A percentile compares a stretch with the other conserved stretches of the same genome.
phyloP scores from a whole-genome alignment of 192 early-diverging fungal species.

The Thoreauomyces humboldtii region DNA sequence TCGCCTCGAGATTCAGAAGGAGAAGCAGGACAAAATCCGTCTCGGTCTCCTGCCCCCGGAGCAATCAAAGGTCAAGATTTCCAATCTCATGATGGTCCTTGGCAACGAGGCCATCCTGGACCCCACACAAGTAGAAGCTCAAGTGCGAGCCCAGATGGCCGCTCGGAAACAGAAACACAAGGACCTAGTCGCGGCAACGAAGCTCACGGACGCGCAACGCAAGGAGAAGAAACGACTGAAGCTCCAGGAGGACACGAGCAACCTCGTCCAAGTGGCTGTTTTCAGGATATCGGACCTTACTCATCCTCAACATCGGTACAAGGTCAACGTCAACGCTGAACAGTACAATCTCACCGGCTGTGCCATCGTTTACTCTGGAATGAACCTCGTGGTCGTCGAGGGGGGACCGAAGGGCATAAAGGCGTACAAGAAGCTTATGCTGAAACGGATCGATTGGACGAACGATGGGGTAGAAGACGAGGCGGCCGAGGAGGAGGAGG shows the following conservation, averaged over 20 bases:
- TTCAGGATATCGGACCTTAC: slow-evolving; percentile 78
- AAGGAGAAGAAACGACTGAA: slow-evolving; percentile 75
- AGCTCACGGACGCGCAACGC: slow-evolving; percentile 85
- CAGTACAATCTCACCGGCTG: slow-evolving; percentile 83
- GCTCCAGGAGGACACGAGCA: slow-evolving; percentile 65
- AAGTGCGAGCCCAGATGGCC: slow-evolving; percentile 84
- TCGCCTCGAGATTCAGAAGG: slow-evolving; percentile 78
- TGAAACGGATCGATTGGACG: slow-evolving; percentile 93
- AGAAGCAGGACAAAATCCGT: slow-evolving; percentile 92
- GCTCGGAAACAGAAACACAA: slow-evolving; percentile 76
- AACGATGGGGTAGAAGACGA: slow-evolving; percentile 42
- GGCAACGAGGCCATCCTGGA: slow-evolving; percentile 94
- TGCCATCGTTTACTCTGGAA: slow-evolving; percentile 69
- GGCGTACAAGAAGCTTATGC: slow-evolving; percentile 95
- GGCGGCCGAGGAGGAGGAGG: slow-evolving; percentile 29
- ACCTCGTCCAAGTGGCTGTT: slow-evolving; percentile 75
- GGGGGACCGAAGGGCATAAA: slow-evolving; percentile 87
- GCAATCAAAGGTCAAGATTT: slow-evolving; percentile 85
- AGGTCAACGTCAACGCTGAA: slow-evolving; percentile 86
- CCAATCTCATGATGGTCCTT: slow-evolving; percentile 93
- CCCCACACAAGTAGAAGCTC: slow-evolving; percentile 90
- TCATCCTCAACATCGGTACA: slow-evolving; percentile 82
- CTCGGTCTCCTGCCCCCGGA: slow-evolving; percentile 90
- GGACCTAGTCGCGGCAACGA: slow-evolving; percentile 75
- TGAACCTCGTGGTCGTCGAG: slow-evolving; percentile 86